Evolutionary conservation across 2,329 filamentous ascomycete genomes (phyloP), one percentile per base, ranked within the genome.

Genomic region (Ceratocystis harringtonii): DNA sequence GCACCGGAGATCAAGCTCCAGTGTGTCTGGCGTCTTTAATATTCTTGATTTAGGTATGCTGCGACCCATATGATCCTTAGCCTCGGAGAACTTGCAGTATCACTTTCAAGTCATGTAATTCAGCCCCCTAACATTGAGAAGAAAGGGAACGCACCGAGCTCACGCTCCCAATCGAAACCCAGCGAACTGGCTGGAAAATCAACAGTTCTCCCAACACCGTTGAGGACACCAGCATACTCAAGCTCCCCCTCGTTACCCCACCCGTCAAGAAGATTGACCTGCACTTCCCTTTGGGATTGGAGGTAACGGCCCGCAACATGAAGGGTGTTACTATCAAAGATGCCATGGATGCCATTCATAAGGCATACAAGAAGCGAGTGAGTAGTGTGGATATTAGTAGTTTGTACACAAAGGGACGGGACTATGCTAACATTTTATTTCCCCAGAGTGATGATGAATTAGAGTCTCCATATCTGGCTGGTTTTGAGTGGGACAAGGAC

Each of bases 311-410:
- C 73, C 84, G 92, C 73, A 97, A 96, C 78, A 79, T 92, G 71
- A 92, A 92, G 77, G 92, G 92, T 66, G 91, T 97, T 70, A 97
- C 92, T 66, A 92, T 97, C 81, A 96, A 96, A 81, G 92, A 97
- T 76, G 91, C 91, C 67, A 75, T 96, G 75, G 92, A 96, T 75
- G 92, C 90, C 72, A 96, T 97, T 77, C 81, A 96, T 82, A 96
- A 96, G 81, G 84, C 89, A 71, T 95, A 90, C 81, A 95, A 95
- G 84, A 96, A 96, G 85, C 88, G 92, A 84, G 92, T 92, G 77
- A 71, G 84, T 75, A 57, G 15, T 61, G 4, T 7, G 5, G 19
- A 7, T 19, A 1, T 28, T 55, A 3, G 50, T 66, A 3, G 12
- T 41, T 41, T 5, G 12, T 41, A 15, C 12, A 12, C 36, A 32